Evolutionary conservation across 225 moss, liverwort and hornwort species (phyloP), one percentile per base, ranked within the genome.

Genomic region (Takakia lepidozioides): DNA sequence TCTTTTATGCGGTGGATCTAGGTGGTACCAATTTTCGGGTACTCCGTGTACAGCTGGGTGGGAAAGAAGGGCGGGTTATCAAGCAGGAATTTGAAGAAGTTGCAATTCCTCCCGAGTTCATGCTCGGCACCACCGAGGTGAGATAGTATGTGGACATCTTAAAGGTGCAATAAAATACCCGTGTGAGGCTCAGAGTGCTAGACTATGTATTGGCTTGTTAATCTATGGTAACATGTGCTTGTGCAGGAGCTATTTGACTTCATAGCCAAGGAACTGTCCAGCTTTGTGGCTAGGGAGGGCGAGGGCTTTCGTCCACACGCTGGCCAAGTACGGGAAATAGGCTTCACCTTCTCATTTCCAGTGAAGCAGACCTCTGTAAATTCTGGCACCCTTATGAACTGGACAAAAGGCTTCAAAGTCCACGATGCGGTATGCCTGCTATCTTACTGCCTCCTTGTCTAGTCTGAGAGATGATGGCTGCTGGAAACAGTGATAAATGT

Each of bases 21-120:
- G 85, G 88, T 28, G 88, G 88, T 15, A 89, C 88, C 37, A 89
- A 89, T 42, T 89, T 89, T 38, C 82, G 85, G 29, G 84, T 89
- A 20, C 70, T 89, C n/a, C 85, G 81, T 11, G 85, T 82, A 7
- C 54, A 82, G 48, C 67, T 89, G 24, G 85, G 76, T 27, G 85
- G 88, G 21, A 55, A 49, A 9, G 60, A 79, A 25, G 79, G 75
- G 7, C 60, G 81, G 45, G 53, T 82, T 27, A 36, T 89, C 14
- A 76, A 74, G n/a, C 82, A 89, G 41, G 88, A 89, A 10, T 71
- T 60, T 34, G 66, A 72, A n/a, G 69, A 75, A 45, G 71, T 64
- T 63, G 61, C 66, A 0, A 70, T 76, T 17, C 70, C 75, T 2
- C 24, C 46, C 4, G 38, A 65, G 15, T 64, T 85, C 56, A 89